Base-by-base conservation (phyloP, 2,329 filamentous ascomycete species). In the Fusarium sp. region DNA sequence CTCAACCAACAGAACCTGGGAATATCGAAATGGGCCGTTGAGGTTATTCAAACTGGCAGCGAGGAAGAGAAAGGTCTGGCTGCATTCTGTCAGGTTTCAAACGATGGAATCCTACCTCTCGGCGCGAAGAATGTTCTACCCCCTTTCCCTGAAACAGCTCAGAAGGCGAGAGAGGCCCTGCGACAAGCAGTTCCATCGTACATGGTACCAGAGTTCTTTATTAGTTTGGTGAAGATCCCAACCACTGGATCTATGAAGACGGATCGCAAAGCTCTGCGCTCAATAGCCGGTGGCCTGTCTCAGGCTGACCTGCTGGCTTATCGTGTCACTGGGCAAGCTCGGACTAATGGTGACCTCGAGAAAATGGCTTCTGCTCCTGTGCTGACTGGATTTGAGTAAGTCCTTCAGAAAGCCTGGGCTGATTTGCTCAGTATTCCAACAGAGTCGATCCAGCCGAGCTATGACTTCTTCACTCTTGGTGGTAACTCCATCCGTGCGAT, bases 401-500 rank as follows among this genome's bases (percentile, higher is more conserved):
- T 42, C 5, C 14, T 42, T 23, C 40, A 25, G 15, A 21, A 17
- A 27, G 6, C 18, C 7, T 47, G 45, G 45, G 31, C 31, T 36
- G 29, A 25, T n/a, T 11, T 47, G 3, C 45, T 47, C 18, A n/a
- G 25, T n/a, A 13, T 47, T 36, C 18, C 45, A 11, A 4, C 20
- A 23, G 13, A 23, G 20, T 47, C 45, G 13, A 25, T 36, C 6
- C 20, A 18, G 8, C 20, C 29, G 10, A 17, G 11, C n/a, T 13
- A 25, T 18, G 45, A 47, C 14, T 36, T 47, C 20, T 47, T 47
- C 15, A 6, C 45, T 8, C 45, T 47, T 10, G 45, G 45, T 25
- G 45, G 45, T 7, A 47, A 47, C 20, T 47, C 45, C 5, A 47
- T 47, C 14, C 45, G 45, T 7, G 45, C 31, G 20, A 47, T 47